Percentiles rank a stretch among this genome's conserved stretches.
Evolutionary conservation across 2,329 filamentous ascomycete species (phyloP).

Genomic region (Eutypa lata): DNA sequence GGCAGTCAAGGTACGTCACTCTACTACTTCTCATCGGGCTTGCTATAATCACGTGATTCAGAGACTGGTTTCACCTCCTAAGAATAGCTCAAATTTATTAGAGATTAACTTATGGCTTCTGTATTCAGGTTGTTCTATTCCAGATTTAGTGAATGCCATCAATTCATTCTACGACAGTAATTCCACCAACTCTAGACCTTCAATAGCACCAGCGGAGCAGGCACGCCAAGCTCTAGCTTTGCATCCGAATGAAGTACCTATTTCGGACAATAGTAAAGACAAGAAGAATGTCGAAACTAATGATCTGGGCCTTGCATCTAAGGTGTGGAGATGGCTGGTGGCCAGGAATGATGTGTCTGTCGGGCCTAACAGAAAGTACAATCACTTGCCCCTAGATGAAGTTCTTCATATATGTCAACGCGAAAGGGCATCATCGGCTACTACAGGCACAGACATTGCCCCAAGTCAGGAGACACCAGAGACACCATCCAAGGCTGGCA

Average conservation of each 20-base stretch:
- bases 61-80: neutral
- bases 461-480: constrained; percentile 2
- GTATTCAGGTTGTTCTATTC: constrained; percentile 24
- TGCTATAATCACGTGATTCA: neutral
- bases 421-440: constrained; percentile 5
- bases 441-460: constrained; percentile 1
- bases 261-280: constrained; percentile 1
- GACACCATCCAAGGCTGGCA: constrained; percentile 2
- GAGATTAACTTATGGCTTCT: neutral
- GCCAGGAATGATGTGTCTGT: constrained; percentile 38
- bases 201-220: neutral
- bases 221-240: neutral
- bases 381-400: constrained; percentile 37
- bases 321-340: constrained; percentile 40
- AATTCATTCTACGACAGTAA: constrained; percentile 18
- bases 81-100: neutral
- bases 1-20: constrained; percentile 37
- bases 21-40: too few species aligned
- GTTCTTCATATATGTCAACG: constrained; percentile 36
- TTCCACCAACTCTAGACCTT: neutral
- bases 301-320: constrained; percentile 34
- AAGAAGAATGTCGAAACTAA: constrained; percentile 4
- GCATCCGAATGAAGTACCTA: neutral
- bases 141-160: constrained; percentile 22
- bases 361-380: constrained; percentile 32